phyloP scores from a whole-genome alignment of 2,329 filamentous ascomycete species.

The Paecilomyces niveus region DNA sequence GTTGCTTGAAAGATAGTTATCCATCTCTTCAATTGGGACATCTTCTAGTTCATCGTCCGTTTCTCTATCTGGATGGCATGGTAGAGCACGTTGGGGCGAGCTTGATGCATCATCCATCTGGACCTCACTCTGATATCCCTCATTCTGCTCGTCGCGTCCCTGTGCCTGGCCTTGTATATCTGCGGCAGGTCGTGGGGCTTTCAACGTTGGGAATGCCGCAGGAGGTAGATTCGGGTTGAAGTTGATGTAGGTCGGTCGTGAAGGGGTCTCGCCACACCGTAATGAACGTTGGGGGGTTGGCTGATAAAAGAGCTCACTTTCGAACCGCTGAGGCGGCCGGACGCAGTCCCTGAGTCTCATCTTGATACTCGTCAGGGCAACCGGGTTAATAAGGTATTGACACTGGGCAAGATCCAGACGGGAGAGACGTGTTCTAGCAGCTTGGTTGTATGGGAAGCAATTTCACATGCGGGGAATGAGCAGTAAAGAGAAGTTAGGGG shows the following conservation, averaged over 20 bases:
- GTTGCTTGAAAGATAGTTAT: slow-evolving; percentile 21
- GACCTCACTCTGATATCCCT: background rate
- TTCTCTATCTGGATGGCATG: background rate
- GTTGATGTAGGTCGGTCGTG: slow-evolving; percentile 14
- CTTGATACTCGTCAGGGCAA: background rate
- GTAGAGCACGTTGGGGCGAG: background rate
- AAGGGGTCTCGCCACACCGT: slow-evolving; percentile 7
- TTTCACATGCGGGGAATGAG: background rate
- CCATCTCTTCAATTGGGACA: slow-evolving; percentile 9
- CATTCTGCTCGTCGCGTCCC: background rate
- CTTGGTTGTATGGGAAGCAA: background rate
- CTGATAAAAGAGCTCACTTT: slow-evolving; percentile 17
- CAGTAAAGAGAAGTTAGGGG: background rate
- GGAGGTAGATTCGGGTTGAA: slow-evolving; percentile 34
- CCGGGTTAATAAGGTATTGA: background rate
- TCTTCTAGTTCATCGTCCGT: slow-evolving; percentile 4
- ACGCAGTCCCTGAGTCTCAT: slow-evolving; percentile 29
- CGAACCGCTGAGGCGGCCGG: slow-evolving; percentile 19
- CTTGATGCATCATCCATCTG: background rate
- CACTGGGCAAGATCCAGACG: background rate
- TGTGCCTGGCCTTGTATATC: background rate
- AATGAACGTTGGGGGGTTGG: slow-evolving; percentile 7
- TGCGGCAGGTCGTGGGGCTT: slow-evolving; percentile 7
- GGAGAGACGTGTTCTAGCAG: background rate
- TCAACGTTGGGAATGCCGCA: slow-evolving; percentile 36